Percentiles rank a stretch among this genome's conserved stretches.
phyloP scores from a whole-genome alignment of 1,139 yeast species.

The Wickerhamiella infanticola region DNA sequence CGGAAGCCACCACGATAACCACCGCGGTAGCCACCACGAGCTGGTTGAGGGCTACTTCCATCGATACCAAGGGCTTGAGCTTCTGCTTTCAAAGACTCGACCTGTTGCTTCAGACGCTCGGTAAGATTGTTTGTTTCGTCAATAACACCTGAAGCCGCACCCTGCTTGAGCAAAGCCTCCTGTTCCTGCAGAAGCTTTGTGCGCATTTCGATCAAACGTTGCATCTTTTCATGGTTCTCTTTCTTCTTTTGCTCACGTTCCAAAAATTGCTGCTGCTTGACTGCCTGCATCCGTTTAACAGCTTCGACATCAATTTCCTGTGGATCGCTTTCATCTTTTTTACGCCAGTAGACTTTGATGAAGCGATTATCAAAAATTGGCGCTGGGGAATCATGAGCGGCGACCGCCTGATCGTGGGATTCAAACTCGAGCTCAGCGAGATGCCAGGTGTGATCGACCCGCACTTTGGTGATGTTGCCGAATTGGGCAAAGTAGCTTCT shows the following conservation, averaged over 20 bases:
- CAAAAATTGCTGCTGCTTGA: slow-evolving; percentile 30
- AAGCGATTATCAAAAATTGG: slow-evolving; percentile 37
- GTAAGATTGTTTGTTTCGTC: slow-evolving; percentile 20
- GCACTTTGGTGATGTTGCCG: slow-evolving; percentile 26
- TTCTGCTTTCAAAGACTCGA: slow-evolving; percentile 25
- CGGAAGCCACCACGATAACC: slow-evolving; percentile 10
- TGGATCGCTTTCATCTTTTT: slow-evolving; percentile 12
- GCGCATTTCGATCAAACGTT: slow-evolving; percentile 24
- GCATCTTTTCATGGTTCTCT: slow-evolving; percentile 23
- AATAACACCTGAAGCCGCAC: slow-evolving; percentile 11
- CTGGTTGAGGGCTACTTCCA: slow-evolving; percentile 13
- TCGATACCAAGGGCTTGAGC: slow-evolving; percentile 13
- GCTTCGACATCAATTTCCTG: slow-evolving; percentile 25
- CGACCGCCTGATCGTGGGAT: slow-evolving; percentile 27
- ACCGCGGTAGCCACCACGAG: slow-evolving; percentile 12
- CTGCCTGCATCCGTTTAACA: slow-evolving; percentile 25
- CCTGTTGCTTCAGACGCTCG: slow-evolving; percentile 23
- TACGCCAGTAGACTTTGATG: slow-evolving; percentile 32
- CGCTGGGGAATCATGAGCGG: slow-evolving; percentile 31
- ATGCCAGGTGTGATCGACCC: slow-evolving; percentile 17
- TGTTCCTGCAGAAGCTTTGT: slow-evolving; percentile 25
- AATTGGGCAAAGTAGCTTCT: slow-evolving; percentile 28
- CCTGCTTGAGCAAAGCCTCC: slow-evolving; percentile 18
- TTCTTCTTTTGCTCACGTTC: slow-evolving; percentile 25
- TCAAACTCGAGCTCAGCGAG: slow-evolving; percentile 28